Evolutionary conservation across 345 rosid genomes (phyloP).

Genomic region (Populus pruinosa): DNA sequence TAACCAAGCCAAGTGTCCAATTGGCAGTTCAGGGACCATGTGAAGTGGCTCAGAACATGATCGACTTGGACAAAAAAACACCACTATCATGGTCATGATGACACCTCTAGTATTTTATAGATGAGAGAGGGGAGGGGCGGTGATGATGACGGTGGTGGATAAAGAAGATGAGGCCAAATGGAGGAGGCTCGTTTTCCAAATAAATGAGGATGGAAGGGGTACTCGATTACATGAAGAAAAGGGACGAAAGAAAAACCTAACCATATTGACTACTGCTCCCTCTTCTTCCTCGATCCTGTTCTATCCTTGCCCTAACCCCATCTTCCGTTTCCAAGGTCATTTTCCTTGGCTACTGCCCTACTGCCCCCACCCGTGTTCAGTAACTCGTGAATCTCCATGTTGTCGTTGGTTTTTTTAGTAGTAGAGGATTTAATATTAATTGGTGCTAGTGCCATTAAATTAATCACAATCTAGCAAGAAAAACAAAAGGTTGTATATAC

Average conservation of each 20-base stretch:
- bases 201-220: conserved; percentile 16
- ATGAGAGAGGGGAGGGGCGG: conserved; percentile 14
- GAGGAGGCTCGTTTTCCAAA: conserved; percentile 29
- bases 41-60: conserved; percentile 25
- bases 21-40: conserved; percentile 27
- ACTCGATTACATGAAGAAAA: conserved; percentile 45
- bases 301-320: not conserved
- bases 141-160: conserved; percentile 7
- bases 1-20: conserved; percentile 9
- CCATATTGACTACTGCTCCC: conserved; percentile 37
- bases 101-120: conserved; percentile 11
- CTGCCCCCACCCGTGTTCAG: not conserved
- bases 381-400: not conserved
- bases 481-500: too few relatives aligned
- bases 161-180: conserved; percentile 34
- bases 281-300: not conserved
- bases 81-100: conserved; percentile 14
- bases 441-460: too few relatives aligned
- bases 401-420: too few relatives aligned
- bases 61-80: conserved; percentile 27
- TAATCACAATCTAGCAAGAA: too few relatives aligned
- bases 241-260: conserved; percentile 28
- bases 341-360: not conserved
- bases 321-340: not conserved
- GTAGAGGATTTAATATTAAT: too few relatives aligned